Evolutionary conservation across 768 basidiomycete genomes (phyloP).

Genomic region (Rhodocollybia butyracea): DNA sequence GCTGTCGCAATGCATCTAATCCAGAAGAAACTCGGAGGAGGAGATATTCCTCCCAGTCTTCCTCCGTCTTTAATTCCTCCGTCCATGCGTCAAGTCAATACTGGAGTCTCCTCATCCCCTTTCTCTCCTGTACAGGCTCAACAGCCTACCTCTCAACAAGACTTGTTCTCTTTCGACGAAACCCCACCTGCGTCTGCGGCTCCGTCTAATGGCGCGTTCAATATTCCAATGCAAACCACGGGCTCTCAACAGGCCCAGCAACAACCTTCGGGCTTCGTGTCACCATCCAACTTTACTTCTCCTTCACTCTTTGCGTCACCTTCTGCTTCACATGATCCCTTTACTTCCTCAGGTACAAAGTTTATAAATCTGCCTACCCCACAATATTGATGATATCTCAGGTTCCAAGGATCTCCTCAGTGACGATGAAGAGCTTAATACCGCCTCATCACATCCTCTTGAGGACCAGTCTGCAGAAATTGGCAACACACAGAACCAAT

Average conservation of each 20-base stretch:
- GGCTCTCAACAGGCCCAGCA: slow-evolving; percentile 20
- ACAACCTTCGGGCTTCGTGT: slow-evolving; percentile 22
- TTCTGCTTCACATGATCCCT: slow-evolving; percentile 44
- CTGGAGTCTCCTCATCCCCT: slow-evolving; percentile 33
- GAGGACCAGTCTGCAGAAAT: slow-evolving; percentile 83
- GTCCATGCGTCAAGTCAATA: slow-evolving; percentile 50
- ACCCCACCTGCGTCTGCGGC: slow-evolving; percentile 42
- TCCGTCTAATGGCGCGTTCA: slow-evolving; percentile 34
- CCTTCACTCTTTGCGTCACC: slow-evolving; percentile 17
- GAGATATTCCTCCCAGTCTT: slow-evolving; percentile 67
- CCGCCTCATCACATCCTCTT: slow-evolving; percentile 40
- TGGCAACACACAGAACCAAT: slow-evolving; percentile 82
- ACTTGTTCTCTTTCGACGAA: slow-evolving; percentile 54
- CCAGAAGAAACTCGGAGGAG: slow-evolving; percentile 77
- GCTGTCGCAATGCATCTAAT: slow-evolving; percentile 96
- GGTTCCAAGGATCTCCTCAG: slow-evolving; percentile 57
- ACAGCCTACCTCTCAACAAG: slow-evolving; percentile 36
- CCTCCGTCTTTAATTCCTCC: slow-evolving; percentile 81
- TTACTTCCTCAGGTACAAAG: slow-evolving; percentile 30
- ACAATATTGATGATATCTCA: not conserved
- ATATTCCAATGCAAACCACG: slow-evolving; percentile 21
- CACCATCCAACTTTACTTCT: slow-evolving; percentile 17
- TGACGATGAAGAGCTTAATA: slow-evolving; percentile 63
- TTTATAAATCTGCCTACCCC: not conserved
- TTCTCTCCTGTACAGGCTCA: slow-evolving; percentile 34